Percentiles rank a stretch among this genome's conserved stretches.
Conservation (phyloP, 2,329 filamentous ascomycete species). For the Stemphylium beticola region DNA sequence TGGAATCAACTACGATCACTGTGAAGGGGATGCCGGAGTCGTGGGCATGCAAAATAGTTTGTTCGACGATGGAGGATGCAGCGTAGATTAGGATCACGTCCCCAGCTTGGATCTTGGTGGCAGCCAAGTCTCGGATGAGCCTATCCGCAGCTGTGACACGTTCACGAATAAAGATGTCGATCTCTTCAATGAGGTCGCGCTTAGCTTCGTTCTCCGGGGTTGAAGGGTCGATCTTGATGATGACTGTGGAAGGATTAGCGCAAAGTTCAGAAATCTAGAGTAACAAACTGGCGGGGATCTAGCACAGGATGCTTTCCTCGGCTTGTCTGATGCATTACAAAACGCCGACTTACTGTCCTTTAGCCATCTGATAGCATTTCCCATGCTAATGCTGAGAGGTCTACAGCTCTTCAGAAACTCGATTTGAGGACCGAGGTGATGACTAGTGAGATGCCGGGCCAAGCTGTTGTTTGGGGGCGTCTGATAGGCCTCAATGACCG, state of each 20-base stretch:
- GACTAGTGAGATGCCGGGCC: conserved; percentile 86
- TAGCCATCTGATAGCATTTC: conserved; percentile 92
- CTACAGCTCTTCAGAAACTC: conserved; percentile 91
- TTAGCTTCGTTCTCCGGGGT: conserved; percentile 83
- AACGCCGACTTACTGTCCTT: conserved; percentile 65
- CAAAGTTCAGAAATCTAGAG: neutral
- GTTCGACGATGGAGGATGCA: conserved; percentile 84
- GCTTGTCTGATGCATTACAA: neutral
- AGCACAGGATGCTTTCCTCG: neutral
- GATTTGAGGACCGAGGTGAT: conserved; percentile 92
- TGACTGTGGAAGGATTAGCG: conserved; percentile 56
- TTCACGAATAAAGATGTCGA: conserved; percentile 90
- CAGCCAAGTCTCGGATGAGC: conserved; percentile 79
- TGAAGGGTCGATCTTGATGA: conserved; percentile 88
- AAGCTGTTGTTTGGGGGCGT: conserved; percentile 86
- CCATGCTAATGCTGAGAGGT: conserved; percentile 96
- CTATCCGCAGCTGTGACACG: conserved; percentile 86
- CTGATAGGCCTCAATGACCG: conserved; percentile 90
- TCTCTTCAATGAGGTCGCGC: conserved; percentile 74
- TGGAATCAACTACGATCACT: conserved; percentile 82
- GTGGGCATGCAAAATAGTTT: conserved; percentile 76
- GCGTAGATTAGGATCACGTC: conserved; percentile 88
- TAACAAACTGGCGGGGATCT: neutral
- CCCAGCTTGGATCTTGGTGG: conserved; percentile 75
- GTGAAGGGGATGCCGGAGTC: conserved; percentile 74